Percentiles rank a stretch among this genome's conserved stretches.
Conservation (phyloP, 495 filamentous ascomycete species). For the Choiromyces venosus region DNA sequence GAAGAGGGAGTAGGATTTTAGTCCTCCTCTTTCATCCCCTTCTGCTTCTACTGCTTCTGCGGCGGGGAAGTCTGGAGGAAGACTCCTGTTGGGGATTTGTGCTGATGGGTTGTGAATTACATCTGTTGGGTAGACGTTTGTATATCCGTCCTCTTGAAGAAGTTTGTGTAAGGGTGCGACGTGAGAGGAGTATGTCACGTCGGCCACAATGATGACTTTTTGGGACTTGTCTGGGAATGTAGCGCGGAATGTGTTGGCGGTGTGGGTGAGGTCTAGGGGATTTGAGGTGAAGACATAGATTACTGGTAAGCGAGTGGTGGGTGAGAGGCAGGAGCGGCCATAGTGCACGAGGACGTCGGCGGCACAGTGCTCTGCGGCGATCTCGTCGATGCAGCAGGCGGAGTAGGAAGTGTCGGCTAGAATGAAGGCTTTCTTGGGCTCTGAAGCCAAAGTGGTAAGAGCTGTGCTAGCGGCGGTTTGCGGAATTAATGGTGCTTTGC, state of each 20-base stretch:
- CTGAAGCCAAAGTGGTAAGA: conserved; percentile 23
- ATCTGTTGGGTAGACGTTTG: conserved; percentile 60
- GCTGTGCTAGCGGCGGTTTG: conserved; percentile 17
- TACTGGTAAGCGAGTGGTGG: conserved; percentile 80
- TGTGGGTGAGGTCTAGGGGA: conserved; percentile 53
- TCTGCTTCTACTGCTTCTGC: not conserved
- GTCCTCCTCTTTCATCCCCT: conserved; percentile 7
- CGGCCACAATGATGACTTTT: conserved; percentile 78
- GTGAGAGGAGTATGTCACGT: conserved; percentile 76
- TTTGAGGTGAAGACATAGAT: conserved; percentile 85
- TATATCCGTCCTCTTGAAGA: conserved; percentile 61
- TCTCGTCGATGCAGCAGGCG: conserved; percentile 93
- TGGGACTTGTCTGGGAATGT: conserved; percentile 59
- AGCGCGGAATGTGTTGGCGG: conserved; percentile 58
- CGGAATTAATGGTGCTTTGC: not conserved
- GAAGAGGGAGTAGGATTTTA: conserved; percentile 53
- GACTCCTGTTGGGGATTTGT: conserved; percentile 73
- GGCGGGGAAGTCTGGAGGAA: conserved; percentile 2
- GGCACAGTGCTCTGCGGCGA: conserved; percentile 88
- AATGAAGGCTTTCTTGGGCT: conserved; percentile 63
- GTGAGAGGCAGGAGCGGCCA: conserved; percentile 83
- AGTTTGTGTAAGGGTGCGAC: conserved; percentile 51
- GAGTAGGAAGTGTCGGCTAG: conserved; percentile 96
- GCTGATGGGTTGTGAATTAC: conserved; percentile 74
- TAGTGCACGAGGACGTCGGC: conserved; percentile 94